These are phyloP conservation scores for Penicillium sp. DNA, from an alignment of 2,329 filamentous ascomycete genomes.

Conservation along the genomic window DNA sequence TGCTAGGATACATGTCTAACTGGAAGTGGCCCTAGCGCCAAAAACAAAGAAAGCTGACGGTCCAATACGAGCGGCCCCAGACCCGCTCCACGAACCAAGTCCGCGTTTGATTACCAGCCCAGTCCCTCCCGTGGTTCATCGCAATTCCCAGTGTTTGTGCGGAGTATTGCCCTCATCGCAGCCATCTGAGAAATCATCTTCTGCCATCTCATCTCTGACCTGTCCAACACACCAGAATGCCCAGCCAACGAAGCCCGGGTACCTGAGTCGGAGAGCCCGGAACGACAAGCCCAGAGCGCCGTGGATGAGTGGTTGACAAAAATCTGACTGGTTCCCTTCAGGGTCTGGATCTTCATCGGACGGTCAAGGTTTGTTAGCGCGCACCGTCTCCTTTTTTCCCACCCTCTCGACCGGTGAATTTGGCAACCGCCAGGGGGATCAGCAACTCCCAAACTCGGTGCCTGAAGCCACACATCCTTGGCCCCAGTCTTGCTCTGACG, in stretches of 20 bases:
- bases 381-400: neutral
- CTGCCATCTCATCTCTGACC: slow-evolving; percentile 17
- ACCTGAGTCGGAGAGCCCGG: slow-evolving; percentile 10
- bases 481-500: slow-evolving; percentile 13
- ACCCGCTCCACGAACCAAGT: slow-evolving; percentile 10
- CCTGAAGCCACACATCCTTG: slow-evolving; percentile 13
- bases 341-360: slow-evolving; percentile 8
- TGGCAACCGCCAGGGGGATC: slow-evolving; percentile 15
- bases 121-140: neutral
- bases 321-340: slow-evolving; percentile 9
- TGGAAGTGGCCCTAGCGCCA: neutral
- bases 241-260: slow-evolving; percentile 1
- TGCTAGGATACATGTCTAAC: slow-evolving; percentile 6
- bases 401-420: neutral
- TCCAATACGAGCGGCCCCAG: slow-evolving; percentile 2
- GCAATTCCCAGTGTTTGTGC: neutral
- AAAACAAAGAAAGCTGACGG: neutral
- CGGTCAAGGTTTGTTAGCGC: slow-evolving; percentile 16
- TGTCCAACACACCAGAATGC: slow-evolving; percentile 10
- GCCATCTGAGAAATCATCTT: neutral
- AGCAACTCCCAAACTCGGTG: slow-evolving; percentile 16
- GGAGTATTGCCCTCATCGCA: neutral
- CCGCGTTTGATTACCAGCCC: neutral
- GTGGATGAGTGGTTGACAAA: neutral
- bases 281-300: neutral